Evolutionary conservation across 2,329 filamentous ascomycete species (phyloP), one percentile per base, ranked within the genome.

Genomic region (Cercospora berteroae): DNA sequence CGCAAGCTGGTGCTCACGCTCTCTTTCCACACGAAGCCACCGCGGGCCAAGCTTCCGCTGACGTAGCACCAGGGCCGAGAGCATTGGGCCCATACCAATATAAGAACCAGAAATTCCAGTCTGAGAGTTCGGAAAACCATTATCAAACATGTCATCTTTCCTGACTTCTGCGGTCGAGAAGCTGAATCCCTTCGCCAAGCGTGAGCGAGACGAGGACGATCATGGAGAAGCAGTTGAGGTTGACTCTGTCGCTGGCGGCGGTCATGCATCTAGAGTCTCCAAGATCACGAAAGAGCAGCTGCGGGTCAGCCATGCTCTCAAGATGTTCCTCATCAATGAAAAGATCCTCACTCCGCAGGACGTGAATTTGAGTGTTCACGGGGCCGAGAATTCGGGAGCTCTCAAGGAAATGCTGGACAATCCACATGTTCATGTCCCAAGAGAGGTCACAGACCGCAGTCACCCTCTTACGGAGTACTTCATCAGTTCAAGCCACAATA

Each of bases 401-500:
- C 77, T 90, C 25, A 78, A 80, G 23, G 78, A 80, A 2, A 78
- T 90, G 16, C 80, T 90, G 6, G 81, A 84, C 68, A 85, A 82
- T 70, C 83, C 85, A 33, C 86, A 89, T 76, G 83, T 88, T 72
- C 74, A 81, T 42, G 85, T 89, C 0, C 88, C 88, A 0, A 68
- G 76, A 2, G 78, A 83, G 63, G 77, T 89, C 12, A 83, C 84
- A 8, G 86, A 89, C 73, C 81, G 86, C 65, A 86, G 83, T 10
- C 81, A 87, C 70, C 85, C 88, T 0, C 79, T 92, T 23, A 85
- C 88, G 1, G 88, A 90, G 70, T 92, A 92, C 78, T 91, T 88
- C 74, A 87, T 92, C 79, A 90, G 87, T 77, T 90, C 88, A 4
- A 90, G 87, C 70, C 89, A 92, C 80, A 92, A 92, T 77, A 92